Evolutionary conservation across 441 rosid species (phyloP).

Genomic region (Corymbia calophylla): DNA sequence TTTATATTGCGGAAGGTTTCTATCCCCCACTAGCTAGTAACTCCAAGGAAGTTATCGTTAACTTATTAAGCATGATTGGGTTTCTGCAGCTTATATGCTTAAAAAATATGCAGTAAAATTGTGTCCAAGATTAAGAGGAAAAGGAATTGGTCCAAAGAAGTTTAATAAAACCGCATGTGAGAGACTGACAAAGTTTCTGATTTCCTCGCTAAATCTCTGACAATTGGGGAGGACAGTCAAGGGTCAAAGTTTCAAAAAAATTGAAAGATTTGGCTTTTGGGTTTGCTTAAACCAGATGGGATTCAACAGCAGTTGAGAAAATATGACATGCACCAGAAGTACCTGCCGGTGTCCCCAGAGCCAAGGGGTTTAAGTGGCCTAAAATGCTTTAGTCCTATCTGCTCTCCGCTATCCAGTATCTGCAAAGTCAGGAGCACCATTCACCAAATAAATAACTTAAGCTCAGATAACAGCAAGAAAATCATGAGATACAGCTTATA

Average conservation of each 20-base stretch:
- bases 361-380: conserved; percentile 88
- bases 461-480: background rate
- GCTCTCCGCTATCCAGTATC: conserved; percentile 69
- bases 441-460: background rate
- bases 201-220: background rate
- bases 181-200: background rate
- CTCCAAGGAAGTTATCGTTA: background rate
- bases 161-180: background rate
- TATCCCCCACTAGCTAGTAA: background rate
- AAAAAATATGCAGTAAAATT: background rate
- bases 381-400: conserved; percentile 73
- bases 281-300: background rate
- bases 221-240: background rate
- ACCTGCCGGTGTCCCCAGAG: conserved; percentile 99
- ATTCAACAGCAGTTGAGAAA: background rate
- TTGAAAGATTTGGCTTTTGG: background rate
- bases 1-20: background rate
- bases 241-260: background rate
- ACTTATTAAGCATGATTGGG: background rate
- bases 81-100: background rate
- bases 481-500: background rate
- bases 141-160: background rate
- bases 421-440: conserved; percentile 13
- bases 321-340: background rate
- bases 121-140: background rate